phyloP scores from a whole-genome alignment of 2,329 filamentous ascomycete species.

The Microdochium trichocladiopsis region DNA sequence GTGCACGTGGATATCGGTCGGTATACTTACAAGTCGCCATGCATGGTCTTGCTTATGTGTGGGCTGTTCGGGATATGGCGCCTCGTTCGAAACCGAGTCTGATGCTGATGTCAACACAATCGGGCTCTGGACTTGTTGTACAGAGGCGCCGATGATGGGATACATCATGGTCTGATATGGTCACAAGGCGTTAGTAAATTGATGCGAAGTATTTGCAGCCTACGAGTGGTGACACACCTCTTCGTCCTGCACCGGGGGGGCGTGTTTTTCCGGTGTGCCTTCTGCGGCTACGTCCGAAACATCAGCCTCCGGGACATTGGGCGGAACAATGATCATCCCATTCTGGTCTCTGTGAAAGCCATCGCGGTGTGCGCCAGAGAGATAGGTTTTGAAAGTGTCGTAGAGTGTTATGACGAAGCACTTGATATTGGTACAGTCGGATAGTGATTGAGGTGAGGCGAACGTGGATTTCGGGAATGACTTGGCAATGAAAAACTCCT shows the following conservation, averaged over 20 bases:
- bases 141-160: no score
- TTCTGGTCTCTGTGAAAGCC: neutral
- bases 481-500: slow-evolving; percentile 30
- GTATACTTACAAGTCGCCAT: neutral
- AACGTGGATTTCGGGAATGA: slow-evolving; percentile 17
- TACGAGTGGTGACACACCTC: neutral
- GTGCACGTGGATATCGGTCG: neutral
- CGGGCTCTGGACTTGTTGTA: neutral
- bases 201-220: no score
- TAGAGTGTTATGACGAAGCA: slow-evolving; percentile 34
- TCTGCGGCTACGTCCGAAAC: neutral
- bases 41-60: neutral
- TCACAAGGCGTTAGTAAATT: no score
- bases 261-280: neutral
- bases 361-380: neutral
- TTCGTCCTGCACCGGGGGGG: neutral
- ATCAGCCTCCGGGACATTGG: neutral
- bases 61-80: neutral
- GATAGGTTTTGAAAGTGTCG: slow-evolving; percentile 3
- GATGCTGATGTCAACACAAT: neutral
- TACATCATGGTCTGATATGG: no score
- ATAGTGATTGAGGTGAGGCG: slow-evolving; percentile 15
- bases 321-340: neutral
- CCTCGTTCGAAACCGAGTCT: neutral
- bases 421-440: slow-evolving; percentile 31